phyloP scores from a whole-genome alignment of 75 land plant species.

The Pinus taeda region DNA sequence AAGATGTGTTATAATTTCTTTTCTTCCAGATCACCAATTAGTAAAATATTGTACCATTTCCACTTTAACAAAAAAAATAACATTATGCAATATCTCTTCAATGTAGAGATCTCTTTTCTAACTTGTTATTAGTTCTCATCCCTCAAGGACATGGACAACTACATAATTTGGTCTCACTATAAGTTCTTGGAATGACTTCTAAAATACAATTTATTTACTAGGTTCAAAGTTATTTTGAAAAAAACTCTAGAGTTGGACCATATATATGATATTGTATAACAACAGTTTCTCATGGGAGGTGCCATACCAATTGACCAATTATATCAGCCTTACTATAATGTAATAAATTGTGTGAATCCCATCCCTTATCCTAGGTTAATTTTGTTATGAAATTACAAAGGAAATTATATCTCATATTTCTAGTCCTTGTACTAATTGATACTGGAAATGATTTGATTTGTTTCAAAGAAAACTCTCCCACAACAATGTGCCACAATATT shows the following conservation, averaged over 20 bases:
- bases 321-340: no score
- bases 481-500: no score
- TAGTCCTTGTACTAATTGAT: no score
- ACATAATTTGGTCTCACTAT: conserved; percentile 72
- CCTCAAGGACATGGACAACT: conserved; percentile 88
- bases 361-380: no score
- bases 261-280: conserved; percentile 57
- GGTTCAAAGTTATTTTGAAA: neutral
- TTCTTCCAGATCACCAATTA: neutral
- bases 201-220: neutral
- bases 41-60: neutral
- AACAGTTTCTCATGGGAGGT: conserved; percentile 66
- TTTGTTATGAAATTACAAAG: no score
- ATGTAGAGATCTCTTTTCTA: conserved; percentile 73
- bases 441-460: no score
- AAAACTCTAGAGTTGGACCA: neutral
- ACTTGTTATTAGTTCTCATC: conserved; percentile 61
- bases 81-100: neutral
- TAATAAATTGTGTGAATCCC: no score
- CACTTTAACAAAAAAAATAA: neutral
- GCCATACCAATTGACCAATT: no score
- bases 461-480: no score
- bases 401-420: no score
- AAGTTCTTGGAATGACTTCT: conserved; percentile 12
- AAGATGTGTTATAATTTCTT: neutral